Conservation (phyloP, 768 basidiomycete genomes). For the Megacollybia marginata region DNA sequence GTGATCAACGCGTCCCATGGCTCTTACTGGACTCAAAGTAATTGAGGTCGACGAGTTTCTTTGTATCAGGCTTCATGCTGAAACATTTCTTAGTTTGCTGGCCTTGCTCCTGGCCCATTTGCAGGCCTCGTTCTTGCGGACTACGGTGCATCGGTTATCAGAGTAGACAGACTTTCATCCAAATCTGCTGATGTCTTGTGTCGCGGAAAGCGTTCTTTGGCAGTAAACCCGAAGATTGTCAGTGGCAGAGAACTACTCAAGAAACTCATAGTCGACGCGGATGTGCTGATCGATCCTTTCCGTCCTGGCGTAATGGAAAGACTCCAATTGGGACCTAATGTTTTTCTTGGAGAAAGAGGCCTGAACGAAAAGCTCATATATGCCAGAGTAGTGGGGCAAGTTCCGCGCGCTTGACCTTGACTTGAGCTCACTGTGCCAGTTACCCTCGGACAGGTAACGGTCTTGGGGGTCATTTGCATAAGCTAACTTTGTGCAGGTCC, state of each 20-base stretch:
- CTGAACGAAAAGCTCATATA: conserved; percentile 61
- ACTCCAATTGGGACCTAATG: conserved; percentile 67
- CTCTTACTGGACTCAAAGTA: conserved; percentile 41
- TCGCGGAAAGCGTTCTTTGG: conserved; percentile 71
- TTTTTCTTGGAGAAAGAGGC: conserved; percentile 55
- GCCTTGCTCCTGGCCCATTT: conserved; percentile 77
- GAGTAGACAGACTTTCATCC: conserved; percentile 58
- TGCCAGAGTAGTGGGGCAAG: conserved; percentile 71
- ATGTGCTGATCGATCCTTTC: conserved; percentile 79
- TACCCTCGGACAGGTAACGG: conserved; percentile 51
- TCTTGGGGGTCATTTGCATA: not conserved
- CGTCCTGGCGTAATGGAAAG: conserved; percentile 78
- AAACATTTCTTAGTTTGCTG: conserved; percentile 53
- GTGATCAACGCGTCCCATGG: conserved; percentile 23
- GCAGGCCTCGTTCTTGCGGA: conserved; percentile 73
- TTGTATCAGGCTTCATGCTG: not conserved
- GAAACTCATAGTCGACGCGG: conserved; percentile 57
- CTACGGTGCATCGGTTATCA: conserved; percentile 69
- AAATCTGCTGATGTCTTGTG: conserved; percentile 45
- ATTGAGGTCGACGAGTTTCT: conserved; percentile 32
- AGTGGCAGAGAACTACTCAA: conserved; percentile 49
- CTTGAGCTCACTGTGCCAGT: conserved; percentile 20
- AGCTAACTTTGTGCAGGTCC: conserved; percentile 35
- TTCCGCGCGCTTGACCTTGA: not conserved
- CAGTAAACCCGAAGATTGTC: conserved; percentile 56